Percentiles rank a stretch among this genome's conserved stretches.
These are phyloP conservation scores for Glutinoglossum americanum DNA, from an alignment of 495 filamentous ascomycete species.

Conservation along the genomic window DNA sequence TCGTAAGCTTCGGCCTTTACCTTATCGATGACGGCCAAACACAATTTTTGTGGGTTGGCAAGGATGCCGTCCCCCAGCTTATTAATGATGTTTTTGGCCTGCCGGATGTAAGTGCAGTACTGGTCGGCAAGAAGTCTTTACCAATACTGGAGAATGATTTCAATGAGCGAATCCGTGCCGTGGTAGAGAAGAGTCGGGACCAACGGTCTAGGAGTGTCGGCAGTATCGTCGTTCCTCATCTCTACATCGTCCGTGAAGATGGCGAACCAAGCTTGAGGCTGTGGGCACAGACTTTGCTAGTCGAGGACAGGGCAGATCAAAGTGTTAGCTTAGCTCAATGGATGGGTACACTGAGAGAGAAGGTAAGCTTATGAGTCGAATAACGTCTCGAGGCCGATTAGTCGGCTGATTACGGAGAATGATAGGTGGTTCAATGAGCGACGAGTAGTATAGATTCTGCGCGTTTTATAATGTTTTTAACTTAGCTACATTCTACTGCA, in stretches of 20 bases:
- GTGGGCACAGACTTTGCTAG: conserved; percentile 89
- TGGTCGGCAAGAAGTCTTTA: conserved; percentile 72
- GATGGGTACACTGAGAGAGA: conserved; percentile 82
- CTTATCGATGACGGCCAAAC: conserved; percentile 94
- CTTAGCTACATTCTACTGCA: not conserved
- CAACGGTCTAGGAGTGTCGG: conserved; percentile 67
- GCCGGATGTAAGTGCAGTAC: conserved; percentile 54
- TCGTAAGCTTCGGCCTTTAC: conserved; percentile 90
- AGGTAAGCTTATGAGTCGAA: conserved; percentile 38
- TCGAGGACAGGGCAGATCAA: conserved; percentile 90
- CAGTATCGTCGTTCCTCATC: conserved; percentile 72
- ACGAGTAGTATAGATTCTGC: not conserved
- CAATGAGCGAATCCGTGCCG: conserved; percentile 76
- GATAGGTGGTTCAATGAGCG: conserved; percentile 5
- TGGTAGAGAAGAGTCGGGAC: conserved; percentile 79
- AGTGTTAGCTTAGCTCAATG: conserved; percentile 80
- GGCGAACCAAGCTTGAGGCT: conserved; percentile 86
- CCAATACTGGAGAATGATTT: conserved; percentile 87
- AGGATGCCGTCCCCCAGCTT: conserved; percentile 78
- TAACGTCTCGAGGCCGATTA: not conserved
- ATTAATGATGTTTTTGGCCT: conserved; percentile 78
- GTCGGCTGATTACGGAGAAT: not conserved
- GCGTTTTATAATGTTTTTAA: not conserved
- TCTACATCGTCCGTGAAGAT: conserved; percentile 87
- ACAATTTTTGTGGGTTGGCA: conserved; percentile 92